Conservation (phyloP, 2,329 filamentous ascomycete species). For the Ophiostoma himal-ulmi region DNA sequence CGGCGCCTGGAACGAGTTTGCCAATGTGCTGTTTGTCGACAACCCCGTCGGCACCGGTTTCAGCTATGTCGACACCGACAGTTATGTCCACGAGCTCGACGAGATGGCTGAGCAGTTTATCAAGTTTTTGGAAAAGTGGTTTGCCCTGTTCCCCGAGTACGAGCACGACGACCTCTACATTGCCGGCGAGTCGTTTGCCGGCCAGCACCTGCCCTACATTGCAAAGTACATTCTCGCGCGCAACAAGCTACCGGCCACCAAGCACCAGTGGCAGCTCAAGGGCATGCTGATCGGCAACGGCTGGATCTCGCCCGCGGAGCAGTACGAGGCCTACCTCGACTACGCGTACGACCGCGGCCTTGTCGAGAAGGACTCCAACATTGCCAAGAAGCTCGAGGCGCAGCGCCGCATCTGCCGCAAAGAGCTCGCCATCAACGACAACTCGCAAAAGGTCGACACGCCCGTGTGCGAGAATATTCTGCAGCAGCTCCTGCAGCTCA, state of each 20-base stretch:
- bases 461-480: constrained; percentile 70
- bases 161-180: constrained; percentile 87
- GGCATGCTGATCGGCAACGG: constrained; percentile 94
- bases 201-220: constrained; percentile 96
- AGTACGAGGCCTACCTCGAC: constrained; percentile 81
- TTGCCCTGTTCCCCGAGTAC: constrained; percentile 83
- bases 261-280: constrained; percentile 65
- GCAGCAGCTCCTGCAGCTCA: constrained; percentile 62
- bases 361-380: constrained; percentile 59
- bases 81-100: constrained; percentile 75
- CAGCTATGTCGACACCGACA: constrained; percentile 89
- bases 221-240: constrained; percentile 83
- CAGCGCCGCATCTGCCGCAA: constrained; percentile 65
- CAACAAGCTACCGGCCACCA: constrained; percentile 58
- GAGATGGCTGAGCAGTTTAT: constrained; percentile 89
- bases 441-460: constrained; percentile 57
- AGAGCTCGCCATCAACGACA: constrained; percentile 45
- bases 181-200: constrained; percentile 92
- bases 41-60: constrained; percentile 95
- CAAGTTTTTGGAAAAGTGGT: constrained; percentile 86
- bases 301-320: constrained; percentile 86
- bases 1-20: constrained; percentile 98
- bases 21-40: constrained; percentile 93
- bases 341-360: constrained; percentile 74
- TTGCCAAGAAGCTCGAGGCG: constrained; percentile 59